phyloP scores from a whole-genome alignment of 2,329 filamentous ascomycete species.

The Escovopsis sp. region DNA sequence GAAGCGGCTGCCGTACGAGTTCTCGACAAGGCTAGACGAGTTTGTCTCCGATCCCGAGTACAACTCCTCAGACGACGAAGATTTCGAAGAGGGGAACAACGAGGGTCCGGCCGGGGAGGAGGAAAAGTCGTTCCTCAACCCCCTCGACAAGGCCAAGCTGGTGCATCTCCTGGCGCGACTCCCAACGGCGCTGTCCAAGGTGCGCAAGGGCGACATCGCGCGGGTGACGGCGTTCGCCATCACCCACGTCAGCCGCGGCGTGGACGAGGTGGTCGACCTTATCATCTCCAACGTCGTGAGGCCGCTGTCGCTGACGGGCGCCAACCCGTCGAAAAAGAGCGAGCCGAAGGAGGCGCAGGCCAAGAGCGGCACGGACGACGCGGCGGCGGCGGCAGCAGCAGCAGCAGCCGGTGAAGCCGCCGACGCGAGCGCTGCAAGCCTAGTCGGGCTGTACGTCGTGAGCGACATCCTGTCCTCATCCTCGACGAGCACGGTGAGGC shows the following conservation, averaged over 20 bases:
- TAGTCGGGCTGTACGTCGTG: conserved; percentile 67
- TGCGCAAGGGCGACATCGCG: conserved; percentile 76
- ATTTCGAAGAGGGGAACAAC: conserved; percentile 44
- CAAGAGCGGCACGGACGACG: conserved; percentile 16
- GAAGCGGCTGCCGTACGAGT: conserved; percentile 64
- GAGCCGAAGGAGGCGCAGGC: conserved; percentile 19
- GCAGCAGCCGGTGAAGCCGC: conserved; percentile 16
- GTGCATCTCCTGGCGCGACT: conserved; percentile 71
- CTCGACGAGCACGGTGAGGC: conserved; percentile 62
- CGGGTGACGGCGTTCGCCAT: conserved; percentile 81
- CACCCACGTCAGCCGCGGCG: conserved; percentile 67
- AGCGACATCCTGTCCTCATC: conserved; percentile 67
- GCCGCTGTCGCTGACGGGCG: conserved; percentile 59
- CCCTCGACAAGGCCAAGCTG: conserved; percentile 70
- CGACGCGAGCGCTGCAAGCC: conserved; percentile 57
- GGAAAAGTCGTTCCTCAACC: conserved; percentile 58
- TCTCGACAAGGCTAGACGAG: conserved; percentile 59
- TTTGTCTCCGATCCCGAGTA: conserved; percentile 76
- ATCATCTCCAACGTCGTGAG: conserved; percentile 68
- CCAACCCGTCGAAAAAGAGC: conserved; percentile 43
- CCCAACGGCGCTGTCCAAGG: conserved; percentile 56
- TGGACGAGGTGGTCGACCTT: conserved; percentile 83
- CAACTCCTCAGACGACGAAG: conserved; percentile 74
- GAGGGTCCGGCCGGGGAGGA: conserved; percentile 29
- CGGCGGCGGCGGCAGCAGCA: too few relatives aligned